A percentile compares a stretch with the other conserved stretches of the same genome.
These are phyloP conservation scores for Plenodomus tracheiphilus DNA, from an alignment of 2,329 filamentous ascomycete species.

Conservation along the genomic window DNA sequence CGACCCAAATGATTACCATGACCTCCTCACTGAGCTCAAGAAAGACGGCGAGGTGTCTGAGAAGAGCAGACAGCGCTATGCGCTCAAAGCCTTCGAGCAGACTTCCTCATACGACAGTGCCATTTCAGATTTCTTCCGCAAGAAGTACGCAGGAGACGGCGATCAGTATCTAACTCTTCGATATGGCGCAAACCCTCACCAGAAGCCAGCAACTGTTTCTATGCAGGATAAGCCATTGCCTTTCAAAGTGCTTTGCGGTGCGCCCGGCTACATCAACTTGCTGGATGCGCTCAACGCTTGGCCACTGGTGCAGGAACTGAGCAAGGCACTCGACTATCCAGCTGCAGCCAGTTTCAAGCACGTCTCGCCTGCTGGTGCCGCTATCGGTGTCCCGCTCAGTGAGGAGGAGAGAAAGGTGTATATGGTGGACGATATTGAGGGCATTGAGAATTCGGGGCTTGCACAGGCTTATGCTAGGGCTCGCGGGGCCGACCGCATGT, in stretches of 20 bases:
- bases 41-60: conserved; percentile 84
- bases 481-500: conserved; percentile 96
- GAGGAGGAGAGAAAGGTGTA: conserved; percentile 94
- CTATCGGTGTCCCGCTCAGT: conserved; percentile 85
- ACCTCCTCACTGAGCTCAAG: conserved; percentile 89
- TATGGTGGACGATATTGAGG: conserved; percentile 94
- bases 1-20: conserved; percentile 89
- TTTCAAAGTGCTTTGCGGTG: conserved; percentile 90
- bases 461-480: conserved; percentile 96
- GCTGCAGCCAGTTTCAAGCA: conserved; percentile 98
- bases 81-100: conserved; percentile 97
- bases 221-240: conserved; percentile 73
- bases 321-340: conserved; percentile 80
- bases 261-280: conserved; percentile 96
- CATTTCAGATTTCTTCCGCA: conserved; percentile 96
- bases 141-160: conserved; percentile 88
- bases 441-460: conserved; percentile 80
- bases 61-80: conserved; percentile 82
- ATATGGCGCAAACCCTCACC: conserved; percentile 96
- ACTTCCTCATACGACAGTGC: conserved; percentile 95
- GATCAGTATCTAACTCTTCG: conserved; percentile 82
- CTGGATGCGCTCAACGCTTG: conserved; percentile 95
- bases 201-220: conserved; percentile 92
- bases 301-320: conserved; percentile 95
- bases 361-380: conserved; percentile 93